Percentiles rank a stretch among this genome's conserved stretches.
phyloP scores from a whole-genome alignment of 2,329 filamentous ascomycete genomes.

The Ophioceras dolichostomum region DNA sequence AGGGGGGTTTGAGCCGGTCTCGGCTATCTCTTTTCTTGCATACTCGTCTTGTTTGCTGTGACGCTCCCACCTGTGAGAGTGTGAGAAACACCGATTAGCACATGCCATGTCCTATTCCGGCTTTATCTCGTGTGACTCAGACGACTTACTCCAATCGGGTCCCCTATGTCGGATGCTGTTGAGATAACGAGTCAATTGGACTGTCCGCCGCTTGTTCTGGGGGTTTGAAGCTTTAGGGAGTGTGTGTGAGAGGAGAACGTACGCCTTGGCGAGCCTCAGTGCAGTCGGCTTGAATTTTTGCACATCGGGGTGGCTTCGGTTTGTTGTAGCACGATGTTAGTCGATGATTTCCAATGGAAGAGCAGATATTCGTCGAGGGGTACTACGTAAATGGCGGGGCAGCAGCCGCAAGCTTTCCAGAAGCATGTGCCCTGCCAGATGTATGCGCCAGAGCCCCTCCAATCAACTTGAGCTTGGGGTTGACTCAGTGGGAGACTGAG shows the following conservation, averaged over 20 bases:
- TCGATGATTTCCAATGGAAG: slow-evolving; percentile 8
- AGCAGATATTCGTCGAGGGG: slow-evolving; percentile 4
- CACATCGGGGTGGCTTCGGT: slow-evolving; percentile 71
- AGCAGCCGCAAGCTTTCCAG: slow-evolving; percentile 12
- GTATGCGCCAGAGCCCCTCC: slow-evolving; percentile 28
- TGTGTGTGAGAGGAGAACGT: slow-evolving; percentile 33
- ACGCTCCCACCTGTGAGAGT: slow-evolving; percentile 63
- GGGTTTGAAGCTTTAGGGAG: background rate
- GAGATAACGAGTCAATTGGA: slow-evolving; percentile 24
- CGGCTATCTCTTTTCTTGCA: slow-evolving; percentile 17
- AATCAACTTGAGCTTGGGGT: slow-evolving; percentile 8
- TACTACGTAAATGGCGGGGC: slow-evolving; percentile 16
- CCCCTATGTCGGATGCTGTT: slow-evolving; percentile 84
- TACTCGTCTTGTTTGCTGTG: slow-evolving; percentile 84
- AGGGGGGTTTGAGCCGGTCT: too few relatives aligned
- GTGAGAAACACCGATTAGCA: slow-evolving; percentile 8
- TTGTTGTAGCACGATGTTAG: slow-evolving; percentile 2
- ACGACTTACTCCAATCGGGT: slow-evolving; percentile 88
- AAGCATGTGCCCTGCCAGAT: too few relatives aligned
- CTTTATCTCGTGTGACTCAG: slow-evolving; percentile 9
- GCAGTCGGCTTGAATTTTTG: slow-evolving; percentile 93
- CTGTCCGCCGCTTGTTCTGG: slow-evolving; percentile 9
- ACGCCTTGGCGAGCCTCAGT: slow-evolving; percentile 89
- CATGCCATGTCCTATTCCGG: slow-evolving; percentile 12
- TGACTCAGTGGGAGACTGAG: slow-evolving; percentile 1